A percentile compares a stretch with the other conserved stretches of the same genome.
Evolutionary conservation across 371 early-diverging fungal species (phyloP).

Genomic region (Mucor plumbeus): DNA sequence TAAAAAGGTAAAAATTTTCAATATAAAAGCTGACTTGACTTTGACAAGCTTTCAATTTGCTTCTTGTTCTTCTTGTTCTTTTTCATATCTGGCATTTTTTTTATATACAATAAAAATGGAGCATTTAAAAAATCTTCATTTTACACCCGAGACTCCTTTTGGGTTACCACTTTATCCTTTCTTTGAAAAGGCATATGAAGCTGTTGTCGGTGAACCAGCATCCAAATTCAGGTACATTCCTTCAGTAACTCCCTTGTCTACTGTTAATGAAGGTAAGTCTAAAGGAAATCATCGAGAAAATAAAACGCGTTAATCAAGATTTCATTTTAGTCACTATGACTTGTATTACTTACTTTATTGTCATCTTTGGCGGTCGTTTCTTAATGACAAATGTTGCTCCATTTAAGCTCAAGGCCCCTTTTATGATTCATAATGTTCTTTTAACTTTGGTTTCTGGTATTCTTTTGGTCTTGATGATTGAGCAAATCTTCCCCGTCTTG

Average conservation of each 20-base stretch:
- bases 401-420: slow-evolving; percentile 67
- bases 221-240: slow-evolving; percentile 60
- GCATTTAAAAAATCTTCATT: slow-evolving; percentile 47
- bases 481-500: slow-evolving; percentile 73
- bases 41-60: slow-evolving; percentile 4
- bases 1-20: neutral
- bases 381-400: slow-evolving; percentile 69
- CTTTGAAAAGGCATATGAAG: slow-evolving; percentile 54
- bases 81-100: neutral
- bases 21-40: slow-evolving; percentile 2
- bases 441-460: slow-evolving; percentile 70
- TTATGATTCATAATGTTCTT: slow-evolving; percentile 77
- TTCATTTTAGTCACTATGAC: slow-evolving; percentile 47
- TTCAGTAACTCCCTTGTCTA: slow-evolving; percentile 72
- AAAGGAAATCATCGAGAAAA: neutral
- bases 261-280: slow-evolving; percentile 55
- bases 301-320: neutral
- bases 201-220: slow-evolving; percentile 52
- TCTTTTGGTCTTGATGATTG: slow-evolving; percentile 70
- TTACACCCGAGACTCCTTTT: slow-evolving; percentile 59
- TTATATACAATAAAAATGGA: slow-evolving; percentile 14
- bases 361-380: slow-evolving; percentile 76
- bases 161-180: slow-evolving; percentile 58
- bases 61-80: slow-evolving; percentile 11
- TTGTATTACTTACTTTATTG: slow-evolving; percentile 65